Percentiles rank a stretch among this genome's conserved stretches.
Evolutionary conservation across 441 rosid species (phyloP).

Genomic region (Omphalea diandra): DNA sequence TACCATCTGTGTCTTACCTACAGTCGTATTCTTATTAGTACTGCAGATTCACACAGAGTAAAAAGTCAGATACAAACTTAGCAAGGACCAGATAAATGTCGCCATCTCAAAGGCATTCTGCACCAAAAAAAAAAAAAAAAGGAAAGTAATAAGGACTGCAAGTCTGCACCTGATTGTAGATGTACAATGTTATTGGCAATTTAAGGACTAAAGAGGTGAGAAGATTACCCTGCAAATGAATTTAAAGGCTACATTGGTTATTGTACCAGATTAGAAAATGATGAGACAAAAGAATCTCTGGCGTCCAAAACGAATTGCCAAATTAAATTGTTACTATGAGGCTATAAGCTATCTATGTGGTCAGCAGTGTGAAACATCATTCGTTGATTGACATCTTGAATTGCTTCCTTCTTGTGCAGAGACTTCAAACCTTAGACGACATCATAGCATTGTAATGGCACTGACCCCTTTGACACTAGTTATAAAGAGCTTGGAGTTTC

Average conservation of each 20-base stretch:
- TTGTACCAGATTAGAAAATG: too few relatives aligned
- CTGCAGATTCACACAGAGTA: too few relatives aligned
- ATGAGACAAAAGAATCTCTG: too few relatives aligned
- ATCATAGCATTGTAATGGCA: neutral
- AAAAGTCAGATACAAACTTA: slow-evolving; percentile 39
- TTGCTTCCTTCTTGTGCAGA: too few relatives aligned
- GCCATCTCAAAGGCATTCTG: slow-evolving; percentile 99
- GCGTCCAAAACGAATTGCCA: too few relatives aligned
- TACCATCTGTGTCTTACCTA: too few relatives aligned
- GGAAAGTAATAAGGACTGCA: slow-evolving; percentile 13
- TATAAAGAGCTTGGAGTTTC: neutral
- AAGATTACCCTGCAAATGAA: neutral
- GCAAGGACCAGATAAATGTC: slow-evolving; percentile 92
- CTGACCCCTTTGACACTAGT: neutral
- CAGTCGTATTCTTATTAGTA: too few relatives aligned
- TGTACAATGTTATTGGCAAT: neutral
- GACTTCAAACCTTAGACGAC: too few relatives aligned
- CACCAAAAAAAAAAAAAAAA: slow-evolving; percentile 22
- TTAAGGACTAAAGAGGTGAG: neutral
- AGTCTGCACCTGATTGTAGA: slow-evolving; percentile 6
- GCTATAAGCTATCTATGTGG: neutral
- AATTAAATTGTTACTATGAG: too few relatives aligned
- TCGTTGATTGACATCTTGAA: too few relatives aligned
- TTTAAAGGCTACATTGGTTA: too few relatives aligned
- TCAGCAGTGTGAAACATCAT: too few relatives aligned